A percentile compares a stretch with the other conserved stretches of the same genome.
Conservation (phyloP, 768 basidiomycete species). For the Boletus rubroflammeus region DNA sequence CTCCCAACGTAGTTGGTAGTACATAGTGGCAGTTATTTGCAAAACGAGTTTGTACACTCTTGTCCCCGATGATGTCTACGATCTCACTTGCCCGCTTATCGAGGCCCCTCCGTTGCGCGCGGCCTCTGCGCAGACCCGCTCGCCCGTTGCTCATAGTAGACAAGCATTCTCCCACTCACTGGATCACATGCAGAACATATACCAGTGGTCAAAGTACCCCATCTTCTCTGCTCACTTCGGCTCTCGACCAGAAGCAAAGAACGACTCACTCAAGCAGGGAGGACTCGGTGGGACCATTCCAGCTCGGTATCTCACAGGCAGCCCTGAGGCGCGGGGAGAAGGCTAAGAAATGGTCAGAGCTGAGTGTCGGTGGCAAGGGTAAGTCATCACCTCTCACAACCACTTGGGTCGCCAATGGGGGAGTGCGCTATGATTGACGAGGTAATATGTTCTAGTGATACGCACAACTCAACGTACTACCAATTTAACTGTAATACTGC, state of each 20-base stretch:
- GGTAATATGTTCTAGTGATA: constrained; percentile 9
- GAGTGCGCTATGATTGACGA: not conserved
- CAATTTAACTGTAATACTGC: constrained; percentile 52
- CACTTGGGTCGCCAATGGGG: not conserved
- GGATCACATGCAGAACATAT: constrained; percentile 33
- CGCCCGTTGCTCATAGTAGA: not conserved
- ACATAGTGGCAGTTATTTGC: not conserved
- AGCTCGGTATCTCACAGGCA: constrained; percentile 62
- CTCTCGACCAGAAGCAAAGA: constrained; percentile 58
- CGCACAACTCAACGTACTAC: constrained; percentile 47
- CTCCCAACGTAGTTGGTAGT: not conserved
- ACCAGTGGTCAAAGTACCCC: constrained; percentile 45
- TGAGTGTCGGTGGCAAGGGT: constrained; percentile 78
- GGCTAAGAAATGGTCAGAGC: constrained; percentile 74
- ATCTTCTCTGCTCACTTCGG: constrained; percentile 57
- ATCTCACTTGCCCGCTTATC: constrained; percentile 7
- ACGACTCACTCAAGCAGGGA: constrained; percentile 37
- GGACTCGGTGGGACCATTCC: constrained; percentile 75
- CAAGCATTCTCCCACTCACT: not conserved
- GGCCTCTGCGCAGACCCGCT: not conserved
- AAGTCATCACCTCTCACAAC: constrained; percentile 14
- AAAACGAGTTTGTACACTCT: constrained; percentile 3
- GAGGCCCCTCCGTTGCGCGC: constrained; percentile 2
- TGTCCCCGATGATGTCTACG: constrained; percentile 11
- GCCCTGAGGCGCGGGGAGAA: constrained; percentile 51